phyloP scores from a whole-genome alignment of 2,329 filamentous ascomycete species.

The Xylariaceae sp. region DNA sequence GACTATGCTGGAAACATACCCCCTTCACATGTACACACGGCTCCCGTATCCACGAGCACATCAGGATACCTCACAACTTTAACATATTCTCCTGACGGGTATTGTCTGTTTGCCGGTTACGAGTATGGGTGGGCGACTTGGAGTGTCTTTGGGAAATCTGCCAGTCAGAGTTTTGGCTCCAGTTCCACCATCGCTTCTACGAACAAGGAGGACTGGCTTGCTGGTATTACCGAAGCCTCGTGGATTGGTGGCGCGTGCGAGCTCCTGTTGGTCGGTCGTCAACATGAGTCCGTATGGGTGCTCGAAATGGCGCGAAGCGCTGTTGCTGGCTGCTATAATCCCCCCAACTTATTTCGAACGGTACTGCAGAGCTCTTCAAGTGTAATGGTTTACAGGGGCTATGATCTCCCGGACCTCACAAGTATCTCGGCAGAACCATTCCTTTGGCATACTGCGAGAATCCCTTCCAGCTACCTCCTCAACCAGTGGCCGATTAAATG shows the following conservation, averaged over 20 bases:
- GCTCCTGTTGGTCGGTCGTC: conserved; percentile 67
- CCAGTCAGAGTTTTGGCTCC: conserved; percentile 75
- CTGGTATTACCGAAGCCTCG: conserved; percentile 68
- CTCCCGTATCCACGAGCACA: conserved; percentile 62
- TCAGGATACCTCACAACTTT: conserved; percentile 72
- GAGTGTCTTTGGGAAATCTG: conserved; percentile 93
- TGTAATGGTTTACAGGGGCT: conserved; percentile 89
- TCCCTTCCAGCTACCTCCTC: conserved; percentile 78
- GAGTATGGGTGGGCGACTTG: conserved; percentile 91
- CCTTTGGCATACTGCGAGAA: conserved; percentile 89
- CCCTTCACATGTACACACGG: conserved; percentile 70
- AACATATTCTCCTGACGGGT: conserved; percentile 89
- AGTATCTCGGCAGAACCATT: conserved; percentile 89
- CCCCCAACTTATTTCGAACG: conserved; percentile 85
- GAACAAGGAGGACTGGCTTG: conserved; percentile 82
- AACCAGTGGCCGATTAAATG: conserved; percentile 92
- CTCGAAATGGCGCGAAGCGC: conserved; percentile 92
- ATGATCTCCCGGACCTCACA: conserved; percentile 84
- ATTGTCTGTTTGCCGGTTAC: conserved; percentile 91
- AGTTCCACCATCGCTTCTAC: conserved; percentile 59
- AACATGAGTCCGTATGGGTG: conserved; percentile 76
- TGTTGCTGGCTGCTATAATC: conserved; percentile 85
- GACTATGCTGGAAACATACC: conserved; percentile 94
- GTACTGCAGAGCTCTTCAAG: conserved; percentile 84
- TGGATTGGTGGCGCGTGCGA: conserved; percentile 90